Base-by-base conservation (phyloP, 148 eudicot genomes). In the Spergularia marina region DNA sequence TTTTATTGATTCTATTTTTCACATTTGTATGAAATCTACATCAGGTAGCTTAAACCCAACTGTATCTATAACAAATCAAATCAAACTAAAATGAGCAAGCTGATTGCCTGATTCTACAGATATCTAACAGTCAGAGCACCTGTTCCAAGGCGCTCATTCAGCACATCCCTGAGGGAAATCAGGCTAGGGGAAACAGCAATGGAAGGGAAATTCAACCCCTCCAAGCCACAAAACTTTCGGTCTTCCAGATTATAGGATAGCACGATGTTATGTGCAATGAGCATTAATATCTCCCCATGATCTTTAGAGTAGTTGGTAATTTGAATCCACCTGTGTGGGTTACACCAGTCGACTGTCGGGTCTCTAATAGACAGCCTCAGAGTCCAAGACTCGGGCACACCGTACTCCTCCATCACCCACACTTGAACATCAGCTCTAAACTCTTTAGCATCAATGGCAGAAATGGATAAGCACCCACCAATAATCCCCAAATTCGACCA, bases 331-430 rank as follows among this genome's bases (percentile, higher is more conserved):
- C 77, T 56, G 18, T 74, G 77, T 1, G 86, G 84, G 71, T 84
- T 79, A 84, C 86, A 84, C 86, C 86, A 81, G 14, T 84, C 83
- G 39, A 84, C 74, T 4, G 74, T 65, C 6, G 88, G 86, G 76
- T 78, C 76, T 6, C 79, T 70, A 2, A 86, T 74, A 0, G 86
- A 84, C 3, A 86, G 68, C 59, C 73, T 72, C 64, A 76, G 49
- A 0, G 77, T 73, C 88, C 86, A 86, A 7, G 84, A 81, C 20
- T 81, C 86, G 4, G 80, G 16, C 13, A 79, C 81, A 0, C 79
- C 86, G 49, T 86, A 83, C 4, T 83, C 84, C 1, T 83, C 85
- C 88, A 86, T 76, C 34, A 83, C 81, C 86, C 86, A 86, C 4
- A 86, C 79, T 66, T 67, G 81, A 7, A 73, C 68, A 71, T 81